phyloP scores from a whole-genome alignment of 2,329 filamentous ascomycete genomes.

The Colletotrichum endophyticum region DNA sequence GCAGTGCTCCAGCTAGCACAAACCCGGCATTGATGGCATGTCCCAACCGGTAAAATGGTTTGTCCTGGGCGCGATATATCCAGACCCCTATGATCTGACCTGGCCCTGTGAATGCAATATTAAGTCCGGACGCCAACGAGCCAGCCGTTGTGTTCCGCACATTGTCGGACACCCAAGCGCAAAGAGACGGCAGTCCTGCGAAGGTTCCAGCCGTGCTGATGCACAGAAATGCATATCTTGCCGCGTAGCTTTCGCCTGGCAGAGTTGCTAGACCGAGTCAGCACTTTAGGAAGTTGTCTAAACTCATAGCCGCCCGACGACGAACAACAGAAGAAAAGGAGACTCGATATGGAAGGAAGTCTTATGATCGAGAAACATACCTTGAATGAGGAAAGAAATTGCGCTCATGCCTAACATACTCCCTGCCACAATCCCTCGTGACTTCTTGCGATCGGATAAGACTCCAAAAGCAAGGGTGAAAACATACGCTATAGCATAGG shows the following conservation, averaged over 20 bases:
- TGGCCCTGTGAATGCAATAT: not conserved
- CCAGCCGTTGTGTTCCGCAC: not conserved
- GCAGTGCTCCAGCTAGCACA: not conserved
- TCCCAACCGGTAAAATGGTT: not conserved
- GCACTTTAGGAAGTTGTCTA: not conserved
- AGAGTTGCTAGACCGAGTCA: not conserved
- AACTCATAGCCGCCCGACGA: not conserved
- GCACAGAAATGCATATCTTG: not conserved
- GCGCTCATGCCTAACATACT: not conserved
- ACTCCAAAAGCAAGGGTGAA: not conserved
- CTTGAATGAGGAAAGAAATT: not conserved
- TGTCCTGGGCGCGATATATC: not conserved
- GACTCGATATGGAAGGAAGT: not conserved
- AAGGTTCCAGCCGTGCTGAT: not conserved
- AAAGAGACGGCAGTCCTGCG: not conserved
- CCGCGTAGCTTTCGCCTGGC: not conserved
- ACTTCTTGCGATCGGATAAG: not conserved
- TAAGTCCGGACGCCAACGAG: not conserved
- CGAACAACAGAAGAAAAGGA: not conserved
- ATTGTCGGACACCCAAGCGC: not conserved
- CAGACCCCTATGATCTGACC: not conserved
- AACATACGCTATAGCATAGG: not conserved
- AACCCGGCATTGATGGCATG: not conserved
- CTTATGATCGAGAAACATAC: not conserved
- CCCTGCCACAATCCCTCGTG: not conserved